These are phyloP conservation scores for Alternaria arbusti DNA, from an alignment of 2,329 filamentous ascomycete species.

Conservation along the genomic window DNA sequence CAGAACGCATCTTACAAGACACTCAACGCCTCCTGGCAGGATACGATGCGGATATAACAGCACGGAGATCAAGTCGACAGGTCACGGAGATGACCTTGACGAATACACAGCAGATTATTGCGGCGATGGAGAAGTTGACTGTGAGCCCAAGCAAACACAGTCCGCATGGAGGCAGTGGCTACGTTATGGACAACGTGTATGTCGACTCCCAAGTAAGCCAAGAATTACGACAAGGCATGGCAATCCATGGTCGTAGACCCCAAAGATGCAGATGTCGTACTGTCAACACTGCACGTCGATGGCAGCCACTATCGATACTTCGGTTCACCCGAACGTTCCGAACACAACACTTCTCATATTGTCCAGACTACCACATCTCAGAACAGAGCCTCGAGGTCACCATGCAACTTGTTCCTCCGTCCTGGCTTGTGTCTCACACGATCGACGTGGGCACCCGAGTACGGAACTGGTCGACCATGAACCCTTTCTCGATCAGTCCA, in stretches of 20 bases:
- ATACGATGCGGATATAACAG: not conserved
- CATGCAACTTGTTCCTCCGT: not conserved
- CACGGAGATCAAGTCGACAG: fast-evolving
- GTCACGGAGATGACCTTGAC: fast-evolving
- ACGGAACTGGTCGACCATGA: not conserved
- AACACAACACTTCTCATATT: not conserved
- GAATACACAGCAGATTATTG: not conserved
- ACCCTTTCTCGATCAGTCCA: fast-evolving
- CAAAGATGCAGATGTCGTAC: not conserved
- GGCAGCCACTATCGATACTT: not conserved
- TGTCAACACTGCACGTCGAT: not conserved
- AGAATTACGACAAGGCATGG: fast-evolving
- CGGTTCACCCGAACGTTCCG: not conserved
- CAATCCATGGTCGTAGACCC: not conserved
- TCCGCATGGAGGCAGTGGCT: fast-evolving
- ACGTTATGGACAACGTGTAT: fast-evolving
- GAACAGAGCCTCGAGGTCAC: not conserved
- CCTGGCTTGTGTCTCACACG: not conserved
- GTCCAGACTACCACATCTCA: not conserved
- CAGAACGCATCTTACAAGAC: not conserved
- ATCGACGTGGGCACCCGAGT: not conserved
- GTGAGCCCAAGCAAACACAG: fast-evolving
- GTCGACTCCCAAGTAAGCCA: not conserved
- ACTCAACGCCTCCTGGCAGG: not conserved
- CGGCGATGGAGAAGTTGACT: not conserved